A percentile compares a stretch with the other conserved stretches of the same genome.
These are phyloP conservation scores for Voacanga thouarsii DNA, from an alignment of 257 asterid species.

Conservation along the genomic window DNA sequence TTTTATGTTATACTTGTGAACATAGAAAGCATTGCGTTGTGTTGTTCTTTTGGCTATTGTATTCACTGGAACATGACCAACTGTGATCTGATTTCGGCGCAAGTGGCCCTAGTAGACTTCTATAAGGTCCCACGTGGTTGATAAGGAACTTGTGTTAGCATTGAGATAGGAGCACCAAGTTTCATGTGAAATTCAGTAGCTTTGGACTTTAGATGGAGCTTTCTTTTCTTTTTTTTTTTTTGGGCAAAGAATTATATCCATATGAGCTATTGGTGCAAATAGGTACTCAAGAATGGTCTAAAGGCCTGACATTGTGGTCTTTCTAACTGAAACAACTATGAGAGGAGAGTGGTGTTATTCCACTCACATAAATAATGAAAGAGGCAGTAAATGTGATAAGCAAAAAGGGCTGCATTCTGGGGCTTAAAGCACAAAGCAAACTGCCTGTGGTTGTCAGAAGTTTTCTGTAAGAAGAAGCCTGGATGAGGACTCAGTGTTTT, in stretches of 20 bases:
- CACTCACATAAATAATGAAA: neutral
- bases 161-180: neutral
- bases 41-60: neutral
- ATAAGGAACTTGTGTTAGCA: neutral
- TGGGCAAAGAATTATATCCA: neutral
- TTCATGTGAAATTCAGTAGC: neutral
- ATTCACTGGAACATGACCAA: neutral
- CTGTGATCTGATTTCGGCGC: neutral
- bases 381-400: neutral
- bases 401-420: neutral
- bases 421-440: neutral
- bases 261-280: neutral
- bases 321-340: neutral
- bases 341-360: neutral
- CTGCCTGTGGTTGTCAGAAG: neutral
- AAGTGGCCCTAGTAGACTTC: neutral
- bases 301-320: neutral
- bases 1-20: too few relatives aligned
- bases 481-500: neutral
- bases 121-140: neutral
- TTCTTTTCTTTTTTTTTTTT: too few relatives aligned
- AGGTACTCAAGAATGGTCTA: neutral
- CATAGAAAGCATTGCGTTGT: too few relatives aligned
- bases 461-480: neutral
- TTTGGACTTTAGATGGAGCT: neutral